Evolutionary conservation across 345 rosid species (phyloP).

Genomic region (Moricandia arvensis): DNA sequence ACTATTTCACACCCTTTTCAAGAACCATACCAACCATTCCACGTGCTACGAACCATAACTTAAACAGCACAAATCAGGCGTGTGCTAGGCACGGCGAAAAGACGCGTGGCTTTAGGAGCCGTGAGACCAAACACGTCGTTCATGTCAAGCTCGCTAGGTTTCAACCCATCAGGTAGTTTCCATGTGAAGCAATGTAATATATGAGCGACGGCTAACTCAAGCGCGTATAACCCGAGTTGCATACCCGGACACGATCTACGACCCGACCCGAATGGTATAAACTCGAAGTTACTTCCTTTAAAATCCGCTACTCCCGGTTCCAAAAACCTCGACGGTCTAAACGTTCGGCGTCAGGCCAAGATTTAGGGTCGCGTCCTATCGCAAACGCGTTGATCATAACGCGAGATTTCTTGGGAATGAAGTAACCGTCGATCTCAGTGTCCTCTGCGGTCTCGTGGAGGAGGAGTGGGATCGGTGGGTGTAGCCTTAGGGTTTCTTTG

Average conservation of each 20-base stretch:
- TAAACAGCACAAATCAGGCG: slow-evolving; percentile 59
- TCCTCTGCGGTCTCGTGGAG: slow-evolving; percentile 90
- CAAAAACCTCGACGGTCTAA: slow-evolving; percentile 77
- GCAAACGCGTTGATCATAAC: slow-evolving; percentile 88
- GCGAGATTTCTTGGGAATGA: slow-evolving; percentile 63
- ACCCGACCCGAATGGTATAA: slow-evolving; percentile 96
- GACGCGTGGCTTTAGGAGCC: slow-evolving; percentile 74
- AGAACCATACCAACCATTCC: slow-evolving; percentile 12
- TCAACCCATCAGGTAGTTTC: slow-evolving; percentile 93
- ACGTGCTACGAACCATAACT: slow-evolving; percentile 1
- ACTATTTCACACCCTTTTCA: not conserved
- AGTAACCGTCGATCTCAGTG: slow-evolving; percentile 60
- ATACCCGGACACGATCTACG: slow-evolving; percentile 97
- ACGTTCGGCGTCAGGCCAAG: slow-evolving; percentile 80
- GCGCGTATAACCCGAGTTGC: slow-evolving; percentile 88
- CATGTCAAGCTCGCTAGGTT: slow-evolving; percentile 84
- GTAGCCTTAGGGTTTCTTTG: slow-evolving; percentile 83
- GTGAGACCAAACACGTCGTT: slow-evolving; percentile 89
- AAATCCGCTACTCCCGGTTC: slow-evolving; percentile 66
- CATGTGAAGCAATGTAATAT: slow-evolving; percentile 83
- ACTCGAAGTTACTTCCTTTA: slow-evolving; percentile 81
- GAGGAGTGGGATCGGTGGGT: slow-evolving; percentile 96
- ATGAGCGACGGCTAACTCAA: slow-evolving; percentile 76
- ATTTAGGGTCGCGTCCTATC: slow-evolving; percentile 65
- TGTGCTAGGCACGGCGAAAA: slow-evolving; percentile 61